phyloP scores from a whole-genome alignment of 768 basidiomycete genomes.

The Rhodocollybia butyracea region DNA sequence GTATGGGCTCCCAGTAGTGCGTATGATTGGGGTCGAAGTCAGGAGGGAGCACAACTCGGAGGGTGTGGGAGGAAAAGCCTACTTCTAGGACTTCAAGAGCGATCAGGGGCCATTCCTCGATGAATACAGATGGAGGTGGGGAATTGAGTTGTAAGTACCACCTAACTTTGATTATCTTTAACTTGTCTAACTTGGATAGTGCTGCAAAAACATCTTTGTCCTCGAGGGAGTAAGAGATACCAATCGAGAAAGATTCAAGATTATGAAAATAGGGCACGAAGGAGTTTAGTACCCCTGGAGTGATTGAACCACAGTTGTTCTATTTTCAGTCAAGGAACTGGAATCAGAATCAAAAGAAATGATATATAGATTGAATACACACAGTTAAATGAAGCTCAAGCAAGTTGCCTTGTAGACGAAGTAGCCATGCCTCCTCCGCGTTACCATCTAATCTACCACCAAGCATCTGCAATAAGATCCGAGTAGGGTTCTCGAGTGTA shows the following conservation, averaged over 20 bases:
- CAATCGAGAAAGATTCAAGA: conserved; percentile 40
- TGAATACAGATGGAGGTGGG: background rate
- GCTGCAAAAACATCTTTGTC: conserved; percentile 51
- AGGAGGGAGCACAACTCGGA: background rate
- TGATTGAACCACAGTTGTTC: conserved; percentile 63
- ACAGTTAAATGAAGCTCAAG: conserved; percentile 42
- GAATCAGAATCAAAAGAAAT: background rate
- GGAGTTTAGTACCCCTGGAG: conserved; percentile 52
- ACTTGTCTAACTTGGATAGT: conserved; percentile 34
- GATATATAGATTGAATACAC: conserved; percentile 1
- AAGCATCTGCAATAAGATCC: conserved; percentile 8
- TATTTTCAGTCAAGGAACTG: conserved; percentile 14
- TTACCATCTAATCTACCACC: conserved; percentile 16
- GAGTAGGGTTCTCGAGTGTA: conserved; percentile 2
- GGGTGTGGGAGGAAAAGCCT: background rate
- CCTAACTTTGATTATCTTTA: conserved; percentile 21
- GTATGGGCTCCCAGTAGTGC: background rate
- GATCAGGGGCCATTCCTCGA: background rate
- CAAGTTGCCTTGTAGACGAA: conserved; percentile 29
- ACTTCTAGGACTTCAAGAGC: background rate
- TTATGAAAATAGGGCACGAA: conserved; percentile 36
- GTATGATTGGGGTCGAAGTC: background rate
- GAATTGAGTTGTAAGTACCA: conserved; percentile 5
- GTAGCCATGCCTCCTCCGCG: conserved; percentile 31
- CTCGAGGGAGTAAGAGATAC: conserved; percentile 57